A percentile compares a stretch with the other conserved stretches of the same genome.
Evolutionary conservation across 768 basidiomycete genomes (phyloP).

Genomic region (Gloeostereum incarnatum): DNA sequence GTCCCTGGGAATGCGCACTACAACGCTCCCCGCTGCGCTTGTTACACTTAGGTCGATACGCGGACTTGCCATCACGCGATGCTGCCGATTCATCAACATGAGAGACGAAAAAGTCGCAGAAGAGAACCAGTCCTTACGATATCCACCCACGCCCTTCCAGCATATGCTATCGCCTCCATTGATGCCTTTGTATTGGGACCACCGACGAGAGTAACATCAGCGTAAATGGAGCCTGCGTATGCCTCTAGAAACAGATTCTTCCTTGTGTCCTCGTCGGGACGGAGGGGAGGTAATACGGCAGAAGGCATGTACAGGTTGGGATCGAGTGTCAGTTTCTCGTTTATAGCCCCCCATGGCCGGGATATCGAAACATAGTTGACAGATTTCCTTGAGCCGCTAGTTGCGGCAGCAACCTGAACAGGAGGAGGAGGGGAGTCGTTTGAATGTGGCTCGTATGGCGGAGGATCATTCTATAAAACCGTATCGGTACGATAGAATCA

Average conservation of each 20-base stretch:
- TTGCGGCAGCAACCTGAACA: neutral
- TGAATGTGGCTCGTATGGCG: neutral
- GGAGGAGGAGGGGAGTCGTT: neutral
- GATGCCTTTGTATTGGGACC: conserved; percentile 3
- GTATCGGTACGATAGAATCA: too few relatives aligned
- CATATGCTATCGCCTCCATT: neutral
- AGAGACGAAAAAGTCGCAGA: neutral
- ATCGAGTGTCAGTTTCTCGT: conserved; percentile 5
- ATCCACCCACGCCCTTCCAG: neutral
- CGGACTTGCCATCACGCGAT: too few relatives aligned
- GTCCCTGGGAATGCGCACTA: too few relatives aligned
- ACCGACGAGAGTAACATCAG: conserved; percentile 10
- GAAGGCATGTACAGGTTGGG: conserved; percentile 9
- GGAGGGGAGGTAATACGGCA: conserved; percentile 8
- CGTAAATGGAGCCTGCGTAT: conserved; percentile 9
- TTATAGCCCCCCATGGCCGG: neutral
- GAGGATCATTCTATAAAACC: too few relatives aligned
- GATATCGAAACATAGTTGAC: neutral
- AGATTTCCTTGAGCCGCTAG: neutral
- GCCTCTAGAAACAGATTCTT: conserved; percentile 9
- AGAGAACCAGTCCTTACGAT: neutral
- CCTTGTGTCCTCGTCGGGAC: conserved; percentile 4
- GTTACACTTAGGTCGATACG: too few relatives aligned
- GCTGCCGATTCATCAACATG: neutral
- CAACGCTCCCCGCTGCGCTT: too few relatives aligned